Conservation (phyloP, 2,329 filamentous ascomycete genomes). For the Cadophora sp. region DNA sequence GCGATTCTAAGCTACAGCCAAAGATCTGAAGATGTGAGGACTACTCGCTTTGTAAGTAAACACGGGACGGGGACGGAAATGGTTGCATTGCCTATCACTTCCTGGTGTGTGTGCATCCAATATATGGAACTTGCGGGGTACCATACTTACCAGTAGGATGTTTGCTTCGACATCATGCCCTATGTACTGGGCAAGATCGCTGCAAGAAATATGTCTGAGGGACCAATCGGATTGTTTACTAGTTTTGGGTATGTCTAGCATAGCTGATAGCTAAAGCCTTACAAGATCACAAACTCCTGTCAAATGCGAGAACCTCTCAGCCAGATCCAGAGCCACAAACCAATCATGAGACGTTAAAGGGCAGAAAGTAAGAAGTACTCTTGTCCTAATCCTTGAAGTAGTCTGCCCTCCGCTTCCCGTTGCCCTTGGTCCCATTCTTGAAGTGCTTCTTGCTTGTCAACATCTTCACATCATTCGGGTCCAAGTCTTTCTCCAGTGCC, state of each 20-base stretch:
- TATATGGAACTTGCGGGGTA: too few species aligned
- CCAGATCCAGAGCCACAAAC: conserved; percentile 14
- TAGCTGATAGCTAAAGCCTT: not conserved
- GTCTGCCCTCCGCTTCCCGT: conserved; percentile 48
- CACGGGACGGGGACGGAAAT: not conserved
- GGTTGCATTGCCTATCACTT: not conserved
- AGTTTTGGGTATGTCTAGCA: not conserved
- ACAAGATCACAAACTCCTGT: conserved; percentile 19
- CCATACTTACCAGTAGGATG: not conserved
- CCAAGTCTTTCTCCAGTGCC: conserved; percentile 84
- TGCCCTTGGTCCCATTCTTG: conserved; percentile 75
- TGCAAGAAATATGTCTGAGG: not conserved
- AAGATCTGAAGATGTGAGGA: too few species aligned
- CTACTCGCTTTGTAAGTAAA: not conserved
- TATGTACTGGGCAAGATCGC: not conserved
- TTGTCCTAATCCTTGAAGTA: conserved; percentile 43
- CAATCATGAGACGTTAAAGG: not conserved
- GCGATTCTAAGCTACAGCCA: too few species aligned
- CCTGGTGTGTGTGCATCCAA: not conserved
- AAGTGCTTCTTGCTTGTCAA: conserved; percentile 88
- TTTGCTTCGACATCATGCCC: not conserved
- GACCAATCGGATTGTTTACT: not conserved
- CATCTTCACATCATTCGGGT: conserved; percentile 76
- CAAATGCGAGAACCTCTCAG: conserved; percentile 20
- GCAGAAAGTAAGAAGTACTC: conserved; percentile 7